These are phyloP conservation scores for Porphyrellus cyaneotinctus DNA, from an alignment of 768 basidiomycete genomes.

Conservation along the genomic window DNA sequence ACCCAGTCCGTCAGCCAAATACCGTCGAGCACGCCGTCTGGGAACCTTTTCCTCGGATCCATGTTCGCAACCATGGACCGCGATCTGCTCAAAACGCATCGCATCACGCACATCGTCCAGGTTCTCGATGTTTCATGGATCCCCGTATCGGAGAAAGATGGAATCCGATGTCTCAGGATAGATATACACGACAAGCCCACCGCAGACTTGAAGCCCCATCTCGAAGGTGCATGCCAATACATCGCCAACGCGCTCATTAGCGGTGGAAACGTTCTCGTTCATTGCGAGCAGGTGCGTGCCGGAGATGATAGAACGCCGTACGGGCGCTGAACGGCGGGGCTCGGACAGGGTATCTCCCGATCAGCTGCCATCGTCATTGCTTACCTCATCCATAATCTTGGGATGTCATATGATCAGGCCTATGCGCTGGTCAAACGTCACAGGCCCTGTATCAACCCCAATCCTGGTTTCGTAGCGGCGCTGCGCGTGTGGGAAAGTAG, in stretches of 20 bases:
- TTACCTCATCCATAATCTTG: constrained; percentile 71
- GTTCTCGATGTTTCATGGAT: constrained; percentile 66
- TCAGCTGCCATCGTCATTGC: constrained; percentile 74
- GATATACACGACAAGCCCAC: constrained; percentile 59
- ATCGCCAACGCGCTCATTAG: constrained; percentile 58
- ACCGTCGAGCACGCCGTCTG: constrained; percentile 25
- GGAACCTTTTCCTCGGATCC: constrained; percentile 68
- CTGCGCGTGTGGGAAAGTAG: constrained; percentile 54
- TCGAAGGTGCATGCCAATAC: constrained; percentile 63
- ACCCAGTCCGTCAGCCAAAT: constrained; percentile 15
- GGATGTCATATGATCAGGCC: constrained; percentile 69
- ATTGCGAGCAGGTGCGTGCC: constrained; percentile 71
- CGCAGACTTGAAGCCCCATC: constrained; percentile 62
- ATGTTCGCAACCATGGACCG: constrained; percentile 56
- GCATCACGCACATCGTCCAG: constrained; percentile 59
- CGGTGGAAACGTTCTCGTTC: constrained; percentile 68
- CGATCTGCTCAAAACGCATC: constrained; percentile 45
- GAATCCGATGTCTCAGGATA: constrained; percentile 57
- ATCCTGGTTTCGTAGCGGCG: constrained; percentile 65
- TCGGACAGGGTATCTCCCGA: constrained; percentile 67
- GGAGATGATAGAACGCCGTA: neutral
- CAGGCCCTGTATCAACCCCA: constrained; percentile 73
- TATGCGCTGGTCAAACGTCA: constrained; percentile 55
- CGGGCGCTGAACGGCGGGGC: neutral
- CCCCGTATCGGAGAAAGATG: constrained; percentile 43